Base-by-base conservation (phyloP, 2,329 filamentous ascomycete species). In the Meredithiella fracta region DNA sequence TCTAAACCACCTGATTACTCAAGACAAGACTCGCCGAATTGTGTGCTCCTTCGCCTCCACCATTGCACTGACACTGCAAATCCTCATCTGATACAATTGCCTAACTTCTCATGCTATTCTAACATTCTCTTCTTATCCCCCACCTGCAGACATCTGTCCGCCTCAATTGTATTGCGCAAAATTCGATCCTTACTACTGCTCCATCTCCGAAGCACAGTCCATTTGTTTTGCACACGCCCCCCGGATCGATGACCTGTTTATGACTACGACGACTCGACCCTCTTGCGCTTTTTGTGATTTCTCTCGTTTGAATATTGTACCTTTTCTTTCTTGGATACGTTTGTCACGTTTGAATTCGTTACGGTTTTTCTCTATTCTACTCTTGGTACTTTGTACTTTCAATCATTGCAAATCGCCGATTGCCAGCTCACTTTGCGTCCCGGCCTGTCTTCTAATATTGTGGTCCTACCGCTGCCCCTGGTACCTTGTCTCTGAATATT, bases 71-170 rank as follows among this genome's bases (percentile, higher is more conserved):
- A 8, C n/a, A 44, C 40, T n/a, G 40, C 5, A 44, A 15, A 44
- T 44, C 40, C 40, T 44, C 44, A 49, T 49, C 23, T 49, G 15
- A 49, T 49, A 2, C 22, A n/a, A 15, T 49, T 20, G 5, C 8
- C 44, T 25, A 20, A 49, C 3, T 25, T 49, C 11, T 15, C 17
- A 11, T 38, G 31, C 20, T 52, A 22, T 38, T 37, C 50, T 52
- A 52, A 52, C 50, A 52, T 52, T 37, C 6, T 52, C 31, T 52
- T 9, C 50, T 52, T 38, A 11, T 38, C 20, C 31, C n/a, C 9
- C 31, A 22, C 38, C 29, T 38, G 50, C 29, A 52, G 50, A 38
- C 50, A 52, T 31, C 50, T 31, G 50, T 38, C 50, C 44, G 17
- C 44, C 44, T 9, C 23, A 49, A 22, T 49, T 8, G 22, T 22